phyloP scores from a whole-genome alignment of 116 monocot genomes.

The Papilionanthe hybrid region DNA sequence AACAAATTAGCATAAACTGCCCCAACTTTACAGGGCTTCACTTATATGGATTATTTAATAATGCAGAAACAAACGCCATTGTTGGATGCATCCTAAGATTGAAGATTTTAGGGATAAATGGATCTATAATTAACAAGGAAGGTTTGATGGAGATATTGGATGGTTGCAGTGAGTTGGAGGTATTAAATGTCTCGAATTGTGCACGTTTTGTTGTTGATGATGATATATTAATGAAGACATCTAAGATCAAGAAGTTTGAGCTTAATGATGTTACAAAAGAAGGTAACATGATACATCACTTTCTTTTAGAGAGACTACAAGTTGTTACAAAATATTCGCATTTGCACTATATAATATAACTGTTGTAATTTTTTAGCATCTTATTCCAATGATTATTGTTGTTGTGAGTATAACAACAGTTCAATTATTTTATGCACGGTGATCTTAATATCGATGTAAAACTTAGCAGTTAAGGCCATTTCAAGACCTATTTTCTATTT shows the following conservation, averaged over 20 bases:
- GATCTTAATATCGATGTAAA: too few relatives aligned
- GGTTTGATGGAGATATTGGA: slow-evolving; percentile 9
- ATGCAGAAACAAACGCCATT: background rate
- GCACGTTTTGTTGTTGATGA: background rate
- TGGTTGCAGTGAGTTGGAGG: slow-evolving; percentile 8
- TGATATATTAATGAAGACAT: slow-evolving; percentile 2
- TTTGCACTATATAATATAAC: too few relatives aligned
- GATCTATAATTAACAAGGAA: background rate
- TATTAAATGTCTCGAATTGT: background rate
- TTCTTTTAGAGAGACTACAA: too few relatives aligned
- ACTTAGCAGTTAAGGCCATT: too few relatives aligned
- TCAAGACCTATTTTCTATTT: too few relatives aligned
- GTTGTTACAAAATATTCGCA: too few relatives aligned
- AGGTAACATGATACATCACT: too few relatives aligned
- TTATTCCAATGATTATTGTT: too few relatives aligned
- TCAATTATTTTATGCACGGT: too few relatives aligned
- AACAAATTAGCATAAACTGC: background rate
- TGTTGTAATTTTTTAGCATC: too few relatives aligned
- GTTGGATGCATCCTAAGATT: background rate
- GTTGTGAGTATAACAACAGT: too few relatives aligned
- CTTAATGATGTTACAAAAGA: too few relatives aligned
- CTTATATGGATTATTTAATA: background rate
- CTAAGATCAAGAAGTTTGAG: background rate
- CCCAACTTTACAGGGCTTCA: slow-evolving; percentile 7
- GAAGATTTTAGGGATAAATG: background rate